Evolutionary conservation across 345 rosid genomes (phyloP).

Genomic region (Hibiscus trionum): DNA sequence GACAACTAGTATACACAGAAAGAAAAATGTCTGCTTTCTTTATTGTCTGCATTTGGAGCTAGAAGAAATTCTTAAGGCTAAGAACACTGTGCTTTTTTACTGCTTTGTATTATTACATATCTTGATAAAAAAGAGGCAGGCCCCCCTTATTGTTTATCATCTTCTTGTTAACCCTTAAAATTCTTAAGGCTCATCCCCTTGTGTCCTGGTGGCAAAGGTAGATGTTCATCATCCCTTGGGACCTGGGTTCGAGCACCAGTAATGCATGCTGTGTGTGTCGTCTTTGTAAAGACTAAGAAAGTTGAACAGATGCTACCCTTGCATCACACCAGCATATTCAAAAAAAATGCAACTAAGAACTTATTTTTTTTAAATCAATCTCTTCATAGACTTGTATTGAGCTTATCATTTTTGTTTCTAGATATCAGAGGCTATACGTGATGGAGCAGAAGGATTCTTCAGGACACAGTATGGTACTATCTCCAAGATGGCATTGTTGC

Average conservation of each 20-base stretch:
- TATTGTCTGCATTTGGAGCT: background rate
- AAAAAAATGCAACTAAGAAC: background rate
- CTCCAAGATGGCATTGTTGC: slow-evolving; percentile 89
- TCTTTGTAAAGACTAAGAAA: no score
- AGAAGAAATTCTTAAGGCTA: background rate
- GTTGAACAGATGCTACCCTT: no score
- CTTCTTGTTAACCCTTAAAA: background rate
- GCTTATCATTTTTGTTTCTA: slow-evolving; percentile 31
- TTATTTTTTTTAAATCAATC: background rate
- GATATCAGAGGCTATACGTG: slow-evolving; percentile 99
- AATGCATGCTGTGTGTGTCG: no score
- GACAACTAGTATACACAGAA: background rate
- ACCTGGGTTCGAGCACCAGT: no score
- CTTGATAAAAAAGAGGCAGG: background rate
- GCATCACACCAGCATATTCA: no score
- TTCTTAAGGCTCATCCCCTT: no score
- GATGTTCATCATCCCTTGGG: no score
- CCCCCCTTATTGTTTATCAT: background rate
- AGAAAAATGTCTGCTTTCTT: background rate
- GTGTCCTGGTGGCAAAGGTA: no score
- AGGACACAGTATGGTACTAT: slow-evolving; percentile 97
- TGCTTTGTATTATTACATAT: background rate
- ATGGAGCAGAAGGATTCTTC: slow-evolving; percentile 98
- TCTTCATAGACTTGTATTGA: slow-evolving; percentile 17
- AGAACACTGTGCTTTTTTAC: background rate